A percentile compares a stretch with the other conserved stretches of the same genome.
phyloP scores from a whole-genome alignment of 2,329 filamentous ascomycete genomes.

The Chalara sp. region DNA sequence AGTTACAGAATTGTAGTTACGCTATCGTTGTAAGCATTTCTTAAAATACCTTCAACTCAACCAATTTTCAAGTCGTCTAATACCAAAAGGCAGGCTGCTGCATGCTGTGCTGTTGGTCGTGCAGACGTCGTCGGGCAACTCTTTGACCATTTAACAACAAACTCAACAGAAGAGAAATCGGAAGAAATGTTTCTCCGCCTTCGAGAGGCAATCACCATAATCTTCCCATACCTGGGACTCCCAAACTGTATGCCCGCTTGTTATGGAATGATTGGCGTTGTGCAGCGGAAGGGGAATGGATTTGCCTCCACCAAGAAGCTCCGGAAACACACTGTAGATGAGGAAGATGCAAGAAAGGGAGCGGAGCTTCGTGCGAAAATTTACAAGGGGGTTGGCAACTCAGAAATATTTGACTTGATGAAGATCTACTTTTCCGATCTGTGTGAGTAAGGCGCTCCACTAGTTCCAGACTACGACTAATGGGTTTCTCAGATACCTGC shows the following conservation, averaged over 20 bases:
- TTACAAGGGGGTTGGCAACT: conserved; percentile 3
- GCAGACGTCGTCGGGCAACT: conserved; percentile 2
- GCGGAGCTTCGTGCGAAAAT: not conserved
- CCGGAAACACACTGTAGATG: not conserved
- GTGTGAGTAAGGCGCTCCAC: not conserved
- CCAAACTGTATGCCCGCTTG: conserved; percentile 5
- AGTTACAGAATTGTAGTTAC: not conserved
- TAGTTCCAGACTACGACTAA: not conserved
- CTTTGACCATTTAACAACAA: conserved; percentile 4
- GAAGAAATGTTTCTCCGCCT: conserved; percentile 1
- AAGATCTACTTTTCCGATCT: conserved; percentile 2
- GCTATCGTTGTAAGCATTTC: not conserved
- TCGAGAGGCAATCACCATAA: conserved; percentile 2
- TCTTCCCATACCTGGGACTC: conserved; percentile 2
- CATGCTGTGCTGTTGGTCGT: conserved; percentile 1
- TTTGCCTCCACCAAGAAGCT: not conserved
- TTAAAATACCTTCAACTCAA: not conserved
- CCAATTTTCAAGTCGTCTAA: not conserved
- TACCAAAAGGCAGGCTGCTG: not conserved
- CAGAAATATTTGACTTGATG: conserved; percentile 1
- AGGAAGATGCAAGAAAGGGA: conserved; percentile 1
- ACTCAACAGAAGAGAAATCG: conserved; percentile 1
- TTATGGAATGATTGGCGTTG: conserved; percentile 3
- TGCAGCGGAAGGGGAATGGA: not conserved
- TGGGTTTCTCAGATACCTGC: not conserved